Evolutionary conservation across 371 early-diverging fungal species (phyloP).

Genomic region (Rozella allomycis): DNA sequence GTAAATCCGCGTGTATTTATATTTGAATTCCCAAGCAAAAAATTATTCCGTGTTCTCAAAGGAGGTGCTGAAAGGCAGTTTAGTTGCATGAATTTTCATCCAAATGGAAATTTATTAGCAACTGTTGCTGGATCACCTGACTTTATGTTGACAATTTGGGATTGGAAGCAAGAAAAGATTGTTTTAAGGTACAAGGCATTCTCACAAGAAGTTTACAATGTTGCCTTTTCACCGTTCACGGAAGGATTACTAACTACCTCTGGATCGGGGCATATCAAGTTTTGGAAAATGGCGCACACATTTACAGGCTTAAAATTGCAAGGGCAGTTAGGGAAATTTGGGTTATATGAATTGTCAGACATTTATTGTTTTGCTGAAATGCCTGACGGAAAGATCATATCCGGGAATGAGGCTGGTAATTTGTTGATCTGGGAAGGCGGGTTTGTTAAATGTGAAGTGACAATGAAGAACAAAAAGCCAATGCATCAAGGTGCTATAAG

Average conservation of each 20-base stretch:
- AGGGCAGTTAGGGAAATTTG: conserved; percentile 30
- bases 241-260: conserved; percentile 24
- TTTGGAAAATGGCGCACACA: conserved; percentile 27
- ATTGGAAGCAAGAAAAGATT: conserved; percentile 20
- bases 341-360: conserved; percentile 25
- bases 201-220: conserved; percentile 26
- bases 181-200: conserved; percentile 27
- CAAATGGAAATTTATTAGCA: conserved; percentile 16
- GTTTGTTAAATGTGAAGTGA: conserved; percentile 30
- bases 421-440: conserved; percentile 32
- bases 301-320: conserved; percentile 33
- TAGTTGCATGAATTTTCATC: conserved; percentile 8
- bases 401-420: conserved; percentile 27
- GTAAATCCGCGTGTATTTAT: conserved; percentile 20
- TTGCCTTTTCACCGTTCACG: conserved; percentile 19
- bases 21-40: conserved; percentile 18
- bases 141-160: conserved; percentile 31
- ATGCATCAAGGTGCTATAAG: conserved; percentile 23
- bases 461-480: conserved; percentile 10
- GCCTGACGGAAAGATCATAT: conserved; percentile 27
- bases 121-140: conserved; percentile 26
- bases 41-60: conserved; percentile 12
- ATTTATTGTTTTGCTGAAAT: conserved; percentile 21
- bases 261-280: conserved; percentile 36
- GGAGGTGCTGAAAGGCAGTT: conserved; percentile 2